Percentiles rank a stretch among this genome's conserved stretches.
These are phyloP conservation scores for Cryphonectria parasitica DNA, from an alignment of 2,329 filamentous ascomycete genomes.

Conservation along the genomic window DNA sequence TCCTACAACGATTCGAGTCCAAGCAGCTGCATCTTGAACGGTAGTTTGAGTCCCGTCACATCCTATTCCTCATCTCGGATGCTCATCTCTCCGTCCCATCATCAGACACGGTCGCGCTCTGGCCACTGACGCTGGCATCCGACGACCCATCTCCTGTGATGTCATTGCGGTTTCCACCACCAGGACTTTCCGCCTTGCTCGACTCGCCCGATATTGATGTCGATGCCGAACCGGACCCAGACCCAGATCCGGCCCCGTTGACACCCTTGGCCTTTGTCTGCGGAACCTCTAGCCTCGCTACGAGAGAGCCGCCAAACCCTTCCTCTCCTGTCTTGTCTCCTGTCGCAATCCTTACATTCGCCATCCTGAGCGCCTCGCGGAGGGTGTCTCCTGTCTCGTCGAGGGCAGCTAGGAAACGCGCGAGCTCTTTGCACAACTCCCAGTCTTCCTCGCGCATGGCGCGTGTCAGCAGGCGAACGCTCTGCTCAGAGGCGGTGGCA, in stretches of 20 bases:
- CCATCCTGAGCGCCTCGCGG: conserved; percentile 69
- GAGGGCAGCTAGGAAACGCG: conserved; percentile 90
- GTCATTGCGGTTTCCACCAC: conserved; percentile 15
- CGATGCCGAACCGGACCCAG: conserved; percentile 1
- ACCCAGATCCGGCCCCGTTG: conserved; percentile 20
- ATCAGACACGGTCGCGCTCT: conserved; percentile 11
- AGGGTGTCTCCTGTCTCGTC: conserved; percentile 85
- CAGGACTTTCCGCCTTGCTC: conserved; percentile 22
- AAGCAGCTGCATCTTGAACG: neutral
- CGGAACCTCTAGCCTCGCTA: conserved; percentile 36
- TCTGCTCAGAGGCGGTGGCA: conserved; percentile 71
- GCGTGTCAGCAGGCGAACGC: conserved; percentile 77
- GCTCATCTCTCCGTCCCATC: conserved; percentile 17
- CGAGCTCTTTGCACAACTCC: conserved; percentile 94
- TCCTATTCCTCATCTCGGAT: neutral
- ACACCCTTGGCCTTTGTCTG: conserved; percentile 30
- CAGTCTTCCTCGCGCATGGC: conserved; percentile 88
- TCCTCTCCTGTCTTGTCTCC: conserved; percentile 41
- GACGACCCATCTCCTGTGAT: conserved; percentile 3
- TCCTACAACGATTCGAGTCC: neutral
- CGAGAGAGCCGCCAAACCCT: conserved; percentile 38
- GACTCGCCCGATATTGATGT: conserved; percentile 14
- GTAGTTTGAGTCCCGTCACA: neutral
- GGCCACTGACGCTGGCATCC: conserved; percentile 18
- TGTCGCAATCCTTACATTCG: conserved; percentile 46